These are phyloP conservation scores for Conidiobolus incongruus DNA, from an alignment of 371 early-diverging fungal genomes.

Conservation along the genomic window DNA sequence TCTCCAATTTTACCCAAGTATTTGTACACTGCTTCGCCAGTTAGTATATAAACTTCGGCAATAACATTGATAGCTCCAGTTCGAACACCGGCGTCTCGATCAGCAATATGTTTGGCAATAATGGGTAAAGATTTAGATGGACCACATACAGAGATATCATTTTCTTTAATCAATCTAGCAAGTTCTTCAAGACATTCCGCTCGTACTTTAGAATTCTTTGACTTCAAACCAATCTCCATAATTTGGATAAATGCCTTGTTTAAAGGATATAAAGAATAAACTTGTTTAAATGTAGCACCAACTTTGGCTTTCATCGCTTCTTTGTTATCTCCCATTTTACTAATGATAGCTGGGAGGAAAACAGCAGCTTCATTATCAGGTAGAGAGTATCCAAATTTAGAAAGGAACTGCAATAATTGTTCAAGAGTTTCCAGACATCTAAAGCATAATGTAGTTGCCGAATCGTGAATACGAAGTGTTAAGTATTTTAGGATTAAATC, in stretches of 20 bases:
- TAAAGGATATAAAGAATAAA: slow-evolving; percentile 52
- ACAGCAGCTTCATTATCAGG: slow-evolving; percentile 57
- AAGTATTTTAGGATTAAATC: slow-evolving; percentile 67
- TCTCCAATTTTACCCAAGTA: slow-evolving; percentile 45
- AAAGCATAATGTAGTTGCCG: slow-evolving; percentile 60
- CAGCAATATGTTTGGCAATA: slow-evolving; percentile 49
- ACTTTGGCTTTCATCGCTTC: slow-evolving; percentile 49
- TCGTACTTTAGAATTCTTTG: slow-evolving; percentile 56
- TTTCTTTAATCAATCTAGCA: slow-evolving; percentile 39
- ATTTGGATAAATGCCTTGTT: slow-evolving; percentile 46
- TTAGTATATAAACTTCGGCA: slow-evolving; percentile 40
- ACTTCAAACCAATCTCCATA: slow-evolving; percentile 36
- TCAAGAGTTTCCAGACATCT: slow-evolving; percentile 60
- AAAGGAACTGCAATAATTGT: slow-evolving; percentile 32
- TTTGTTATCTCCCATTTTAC: slow-evolving; percentile 62
- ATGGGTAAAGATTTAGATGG: slow-evolving; percentile 42
- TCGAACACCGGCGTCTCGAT: slow-evolving; percentile 60
- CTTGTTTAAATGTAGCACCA: slow-evolving; percentile 29
- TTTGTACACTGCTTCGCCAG: slow-evolving; percentile 50
- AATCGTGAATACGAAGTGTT: slow-evolving; percentile 67
- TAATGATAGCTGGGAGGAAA: slow-evolving; percentile 55
- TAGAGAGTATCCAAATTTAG: slow-evolving; percentile 27
- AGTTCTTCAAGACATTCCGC: slow-evolving; percentile 70
- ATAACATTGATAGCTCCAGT: slow-evolving; percentile 48
- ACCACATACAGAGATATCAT: slow-evolving; percentile 32